These are phyloP conservation scores for Obelidium mucronatum DNA, from an alignment of 192 early-diverging fungal species.

Conservation along the genomic window DNA sequence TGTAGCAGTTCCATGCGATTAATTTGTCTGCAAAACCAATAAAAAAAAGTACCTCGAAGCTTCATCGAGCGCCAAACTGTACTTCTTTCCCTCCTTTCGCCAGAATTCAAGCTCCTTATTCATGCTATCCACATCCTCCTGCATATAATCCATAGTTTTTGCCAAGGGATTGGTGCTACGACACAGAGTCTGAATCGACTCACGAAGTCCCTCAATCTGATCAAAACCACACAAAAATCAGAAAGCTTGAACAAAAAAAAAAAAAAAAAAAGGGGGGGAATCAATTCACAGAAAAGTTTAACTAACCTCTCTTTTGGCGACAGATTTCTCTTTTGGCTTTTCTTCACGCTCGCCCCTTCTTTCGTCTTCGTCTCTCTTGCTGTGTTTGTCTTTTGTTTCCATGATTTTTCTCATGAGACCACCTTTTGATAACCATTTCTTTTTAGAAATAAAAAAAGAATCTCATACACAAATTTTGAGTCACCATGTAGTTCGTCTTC, in stretches of 20 bases:
- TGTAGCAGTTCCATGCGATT: conserved; percentile 15
- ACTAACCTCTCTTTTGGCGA: conserved; percentile 56
- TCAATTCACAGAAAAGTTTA: too few species aligned
- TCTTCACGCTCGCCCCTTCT: conserved; percentile 26
- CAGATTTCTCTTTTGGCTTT: conserved; percentile 45
- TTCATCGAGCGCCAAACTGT: conserved; percentile 38
- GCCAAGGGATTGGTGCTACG: conserved; percentile 62
- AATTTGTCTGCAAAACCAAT: not conserved
- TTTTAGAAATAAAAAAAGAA: not conserved
- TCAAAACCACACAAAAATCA: not conserved
- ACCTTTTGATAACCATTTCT: conserved; percentile 35
- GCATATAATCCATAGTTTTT: conserved; percentile 65
- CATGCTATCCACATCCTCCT: conserved; percentile 70
- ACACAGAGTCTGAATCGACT: conserved; percentile 58
- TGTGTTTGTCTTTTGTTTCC: conserved; percentile 56
- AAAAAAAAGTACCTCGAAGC: conserved; percentile 40
- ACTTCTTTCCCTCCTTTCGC: conserved; percentile 53
- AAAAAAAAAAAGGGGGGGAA: not conserved
- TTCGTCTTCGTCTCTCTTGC: conserved; percentile 35
- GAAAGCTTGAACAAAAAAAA: too few species aligned
- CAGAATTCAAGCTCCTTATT: conserved; percentile 63
- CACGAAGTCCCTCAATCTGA: conserved; percentile 56
- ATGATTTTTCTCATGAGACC: conserved; percentile 62
- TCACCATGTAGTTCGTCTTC: conserved; percentile 57
- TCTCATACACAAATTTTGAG: not conserved